Evolutionary conservation across 2,329 filamentous ascomycete species (phyloP).

Genomic region (Claviceps cyperi): DNA sequence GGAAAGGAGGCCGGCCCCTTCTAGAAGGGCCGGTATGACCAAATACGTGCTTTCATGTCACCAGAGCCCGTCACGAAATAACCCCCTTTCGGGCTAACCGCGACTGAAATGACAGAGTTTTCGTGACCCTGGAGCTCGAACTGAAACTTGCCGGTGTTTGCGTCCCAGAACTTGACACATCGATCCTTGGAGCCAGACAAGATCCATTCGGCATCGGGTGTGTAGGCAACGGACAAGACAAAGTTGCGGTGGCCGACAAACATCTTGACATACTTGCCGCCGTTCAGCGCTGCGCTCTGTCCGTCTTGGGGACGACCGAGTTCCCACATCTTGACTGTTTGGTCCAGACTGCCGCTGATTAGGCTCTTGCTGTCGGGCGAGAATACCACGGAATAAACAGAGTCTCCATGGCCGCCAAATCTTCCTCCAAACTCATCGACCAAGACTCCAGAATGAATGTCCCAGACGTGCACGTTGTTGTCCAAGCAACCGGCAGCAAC

Average conservation of each 20-base stretch:
- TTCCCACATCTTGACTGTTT: constrained; percentile 99
- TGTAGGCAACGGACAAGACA: constrained; percentile 87
- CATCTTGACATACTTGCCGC: constrained; percentile 86
- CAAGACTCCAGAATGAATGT: constrained; percentile 70
- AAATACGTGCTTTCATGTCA: constrained; percentile 95
- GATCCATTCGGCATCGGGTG: constrained; percentile 92
- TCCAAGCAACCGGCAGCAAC: constrained; percentile 91
- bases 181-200: constrained; percentile 95
- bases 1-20: neutral
- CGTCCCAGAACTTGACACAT: constrained; percentile 98
- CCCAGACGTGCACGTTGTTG: constrained; percentile 97
- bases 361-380: constrained; percentile 85
- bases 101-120: constrained; percentile 96
- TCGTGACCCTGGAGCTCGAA: constrained; percentile 98
- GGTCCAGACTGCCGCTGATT: constrained; percentile 87
- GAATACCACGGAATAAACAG: constrained; percentile 92
- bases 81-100: constrained; percentile 74
- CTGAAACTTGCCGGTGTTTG: constrained; percentile 80
- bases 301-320: constrained; percentile 58
- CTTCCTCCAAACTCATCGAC: constrained; percentile 76
- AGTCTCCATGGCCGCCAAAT: constrained; percentile 88
- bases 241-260: constrained; percentile 98
- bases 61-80: constrained; percentile 94
- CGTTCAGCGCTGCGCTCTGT: constrained; percentile 55
- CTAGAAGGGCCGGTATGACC: constrained; percentile 56